Percentiles rank a stretch among this genome's conserved stretches.
Evolutionary conservation across 768 basidiomycete species (phyloP).

Genomic region (Termitomyces sp.): DNA sequence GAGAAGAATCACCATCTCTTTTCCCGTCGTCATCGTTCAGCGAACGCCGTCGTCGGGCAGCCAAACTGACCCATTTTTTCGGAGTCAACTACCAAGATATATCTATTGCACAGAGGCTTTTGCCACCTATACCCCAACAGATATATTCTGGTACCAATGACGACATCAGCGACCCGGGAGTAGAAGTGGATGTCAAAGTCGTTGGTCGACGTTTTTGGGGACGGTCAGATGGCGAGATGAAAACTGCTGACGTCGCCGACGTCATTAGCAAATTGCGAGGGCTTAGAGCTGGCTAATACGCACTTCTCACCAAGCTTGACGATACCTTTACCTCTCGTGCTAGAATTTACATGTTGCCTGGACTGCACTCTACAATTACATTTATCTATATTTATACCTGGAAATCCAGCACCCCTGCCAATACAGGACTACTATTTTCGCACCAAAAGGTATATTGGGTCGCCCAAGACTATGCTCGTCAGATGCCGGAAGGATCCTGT

Average conservation of each 20-base stretch:
- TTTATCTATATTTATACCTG: slow-evolving; percentile 16
- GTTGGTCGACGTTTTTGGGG: slow-evolving; percentile 42
- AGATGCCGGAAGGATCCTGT: slow-evolving; percentile 92
- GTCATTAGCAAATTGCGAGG: slow-evolving; percentile 44
- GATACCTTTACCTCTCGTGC: not conserved
- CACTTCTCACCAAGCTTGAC: not conserved
- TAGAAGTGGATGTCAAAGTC: slow-evolving; percentile 40
- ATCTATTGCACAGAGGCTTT: slow-evolving; percentile 17
- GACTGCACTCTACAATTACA: slow-evolving; percentile 13
- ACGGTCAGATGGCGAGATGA: slow-evolving; percentile 28
- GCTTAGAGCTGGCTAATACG: slow-evolving; percentile 30
- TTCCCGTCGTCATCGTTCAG: slow-evolving; percentile 11
- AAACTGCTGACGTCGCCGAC: slow-evolving; percentile 38
- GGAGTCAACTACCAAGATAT: slow-evolving; percentile 52
- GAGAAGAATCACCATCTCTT: not conserved
- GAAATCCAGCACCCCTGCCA: not conserved
- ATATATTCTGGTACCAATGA: not conserved
- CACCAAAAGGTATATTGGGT: slow-evolving; percentile 88
- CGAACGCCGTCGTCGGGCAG: slow-evolving; percentile 39
- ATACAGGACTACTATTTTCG: slow-evolving; percentile 50
- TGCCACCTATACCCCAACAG: not conserved
- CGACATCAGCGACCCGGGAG: slow-evolving; percentile 2
- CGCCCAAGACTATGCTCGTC: slow-evolving; percentile 88
- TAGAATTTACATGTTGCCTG: slow-evolving; percentile 11
- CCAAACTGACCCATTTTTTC: slow-evolving; percentile 58